Base-by-base conservation (phyloP, 2,329 filamentous ascomycete species). In the Paecilomyces dactylethromorphus region DNA sequence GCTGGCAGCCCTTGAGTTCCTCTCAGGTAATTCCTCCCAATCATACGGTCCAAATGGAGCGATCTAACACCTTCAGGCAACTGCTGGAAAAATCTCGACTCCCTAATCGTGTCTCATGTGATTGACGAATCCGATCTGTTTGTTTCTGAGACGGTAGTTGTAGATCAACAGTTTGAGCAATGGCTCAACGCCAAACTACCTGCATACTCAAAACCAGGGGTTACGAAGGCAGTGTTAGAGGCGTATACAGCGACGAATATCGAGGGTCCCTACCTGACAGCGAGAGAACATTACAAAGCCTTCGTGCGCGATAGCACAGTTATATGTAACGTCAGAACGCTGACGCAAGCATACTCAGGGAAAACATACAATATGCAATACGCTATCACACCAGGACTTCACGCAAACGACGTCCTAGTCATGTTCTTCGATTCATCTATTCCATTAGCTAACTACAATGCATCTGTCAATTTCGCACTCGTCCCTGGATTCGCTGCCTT, bases 311-410 rank as follows among this genome's bases (percentile, higher is more conserved):
- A 76, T 57, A 68, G 65, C 35, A 71, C 69, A 57, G 76, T 70
- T 56, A 58, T 58, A 15, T 62, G 60, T 49, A 71, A 72, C 50
- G 50, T 31, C 10, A 69, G 73, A 18, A 68, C 68, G 61, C 64
- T 79, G 29, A 73, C 70, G n/a, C 69, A 75, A 57, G 74, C 72
- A 2, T 71, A 75, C 54, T 64, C 68, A 15, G 65, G 65, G 3
- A 74, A 70, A 31, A 68, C 71, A 3, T 80, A 69, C 59, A 72
- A 68, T 55, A 73, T 79, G 64, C 74, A 78, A 59, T 80, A 79
- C 64, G 70, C 69, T 6, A 68, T 76, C 7, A 67, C 70, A 6
- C 76, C 76, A 0, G 76, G 73, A 5, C 68, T 71, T 53, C 77
- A 80, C 60, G 77, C 67, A 7, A 68, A 70, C 7, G 77, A 80